Evolutionary conservation across 164 flowering plant genomes (phyloP), one percentile per base, ranked within the genome.

Genomic region (Vitis labrusca): DNA sequence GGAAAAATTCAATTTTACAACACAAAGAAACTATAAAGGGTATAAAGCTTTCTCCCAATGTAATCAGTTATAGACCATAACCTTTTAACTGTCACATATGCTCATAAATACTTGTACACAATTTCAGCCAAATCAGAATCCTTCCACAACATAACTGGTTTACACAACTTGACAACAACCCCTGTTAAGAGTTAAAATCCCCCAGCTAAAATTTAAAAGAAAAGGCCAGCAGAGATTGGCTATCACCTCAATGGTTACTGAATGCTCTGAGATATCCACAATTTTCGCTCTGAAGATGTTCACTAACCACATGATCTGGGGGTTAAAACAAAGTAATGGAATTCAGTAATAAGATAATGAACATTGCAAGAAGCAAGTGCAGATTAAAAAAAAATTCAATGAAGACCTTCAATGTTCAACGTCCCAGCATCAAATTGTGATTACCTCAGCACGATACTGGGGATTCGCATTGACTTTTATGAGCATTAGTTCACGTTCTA

Each of bases 401-500:
- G 16, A 23, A 65, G 8, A 44, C 14, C 17, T n/a, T 12, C 10
- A 2, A 3, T 63, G 4, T 63, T 32, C 63, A 66, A 72, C 19
- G 53, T 10, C 3, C 17, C 66, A 37, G 37, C 44, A 72, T 17
- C 1, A 11, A 12, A 8, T 53, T 2, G 17, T 48, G 65, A 59
- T 60, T 85, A 95, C 99, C 89, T 96, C 97, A 9, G 87, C 84
- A 50, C 89, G 85, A 48, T 74, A 67, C 50, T 58, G 68, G 57
- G 90, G 87, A 68, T 91, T 84, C 16, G 89, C 94, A 79, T 85
- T 84, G 32, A 96, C 82, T 78, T 95, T 93, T 57, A 95, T 71
- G 61, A 95, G 97, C 97, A 95, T 93, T 65, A 95, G 74, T 73
- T 95, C 99, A 66, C 99, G 92, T 77, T 95, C 99, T 59, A 95